Conservation (phyloP, 176 grass and related monocot species). For the Phragmites australis region DNA sequence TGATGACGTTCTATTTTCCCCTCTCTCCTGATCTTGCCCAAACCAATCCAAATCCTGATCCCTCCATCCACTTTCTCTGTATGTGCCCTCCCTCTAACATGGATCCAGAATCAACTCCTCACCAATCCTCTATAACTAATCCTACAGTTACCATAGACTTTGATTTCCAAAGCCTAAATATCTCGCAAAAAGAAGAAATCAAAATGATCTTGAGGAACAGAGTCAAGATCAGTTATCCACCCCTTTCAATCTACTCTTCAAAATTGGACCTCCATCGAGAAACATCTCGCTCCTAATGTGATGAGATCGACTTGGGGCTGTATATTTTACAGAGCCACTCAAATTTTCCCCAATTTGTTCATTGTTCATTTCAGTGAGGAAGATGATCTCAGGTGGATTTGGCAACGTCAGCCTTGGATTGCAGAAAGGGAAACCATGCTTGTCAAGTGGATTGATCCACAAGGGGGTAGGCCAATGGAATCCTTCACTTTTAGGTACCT, state of each 20-base stretch:
- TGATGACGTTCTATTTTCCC: no score
- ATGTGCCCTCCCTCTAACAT: no score
- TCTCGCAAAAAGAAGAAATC: background rate
- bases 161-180: background rate
- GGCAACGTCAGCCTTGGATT: background rate
- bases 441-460: background rate
- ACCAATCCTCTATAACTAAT: no score
- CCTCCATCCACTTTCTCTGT: no score
- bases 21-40: no score
- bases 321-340: background rate
- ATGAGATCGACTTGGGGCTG: background rate
- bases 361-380: background rate
- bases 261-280: background rate
- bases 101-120: no score
- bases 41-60: no score
- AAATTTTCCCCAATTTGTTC: background rate
- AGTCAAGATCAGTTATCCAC: background rate
- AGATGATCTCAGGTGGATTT: background rate
- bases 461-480: background rate
- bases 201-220: background rate
- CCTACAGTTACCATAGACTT: background rate
- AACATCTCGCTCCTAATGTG: background rate
- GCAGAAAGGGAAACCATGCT: background rate
- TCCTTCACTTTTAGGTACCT: background rate
- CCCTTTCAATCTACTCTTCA: background rate